Conservation (phyloP, 331 rosid species). For the Pyrus hybrid region DNA sequence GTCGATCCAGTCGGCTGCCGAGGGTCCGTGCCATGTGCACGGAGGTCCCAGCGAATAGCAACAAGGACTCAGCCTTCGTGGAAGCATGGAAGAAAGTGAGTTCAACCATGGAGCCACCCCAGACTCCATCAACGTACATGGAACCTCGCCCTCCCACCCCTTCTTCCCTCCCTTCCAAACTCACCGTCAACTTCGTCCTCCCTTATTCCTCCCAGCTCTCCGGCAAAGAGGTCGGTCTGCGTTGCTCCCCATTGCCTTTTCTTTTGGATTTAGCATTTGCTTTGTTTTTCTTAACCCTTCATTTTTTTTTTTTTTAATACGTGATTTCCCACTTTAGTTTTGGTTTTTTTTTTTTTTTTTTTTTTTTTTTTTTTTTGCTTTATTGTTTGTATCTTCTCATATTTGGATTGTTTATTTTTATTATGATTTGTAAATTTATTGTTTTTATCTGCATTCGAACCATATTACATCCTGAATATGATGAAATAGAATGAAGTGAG, state of each 20-base stretch:
- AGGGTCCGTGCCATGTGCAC: slow-evolving; percentile 35
- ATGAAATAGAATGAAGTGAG: too few relatives aligned
- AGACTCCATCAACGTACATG: slow-evolving; percentile 51
- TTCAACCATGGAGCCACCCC: slow-evolving; percentile 59
- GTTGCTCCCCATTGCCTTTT: not conserved
- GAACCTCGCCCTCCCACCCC: slow-evolving; percentile 55
- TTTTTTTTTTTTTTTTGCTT: too few relatives aligned
- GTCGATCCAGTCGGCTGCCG: not conserved
- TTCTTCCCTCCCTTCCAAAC: slow-evolving; percentile 52
- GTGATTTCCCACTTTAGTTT: too few relatives aligned
- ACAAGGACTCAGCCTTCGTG: slow-evolving; percentile 20
- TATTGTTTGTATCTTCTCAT: too few relatives aligned
- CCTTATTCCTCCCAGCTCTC: slow-evolving; percentile 67
- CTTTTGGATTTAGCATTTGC: not conserved
- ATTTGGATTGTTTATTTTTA: too few relatives aligned
- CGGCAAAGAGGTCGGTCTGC: slow-evolving; percentile 48
- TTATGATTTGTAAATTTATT: too few relatives aligned
- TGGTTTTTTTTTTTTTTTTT: too few relatives aligned
- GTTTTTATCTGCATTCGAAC: too few relatives aligned
- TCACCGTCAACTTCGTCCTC: slow-evolving; percentile 73
- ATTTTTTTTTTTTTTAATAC: too few relatives aligned
- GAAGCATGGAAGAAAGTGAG: slow-evolving; percentile 57
- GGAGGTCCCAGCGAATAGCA: slow-evolving; percentile 14
- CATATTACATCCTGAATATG: too few relatives aligned
- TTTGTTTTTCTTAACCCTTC: not conserved